A percentile compares a stretch with the other conserved stretches of the same genome.
Evolutionary conservation across 2,329 filamentous ascomycete species (phyloP).

Genomic region (Fonsecaea nubica): DNA sequence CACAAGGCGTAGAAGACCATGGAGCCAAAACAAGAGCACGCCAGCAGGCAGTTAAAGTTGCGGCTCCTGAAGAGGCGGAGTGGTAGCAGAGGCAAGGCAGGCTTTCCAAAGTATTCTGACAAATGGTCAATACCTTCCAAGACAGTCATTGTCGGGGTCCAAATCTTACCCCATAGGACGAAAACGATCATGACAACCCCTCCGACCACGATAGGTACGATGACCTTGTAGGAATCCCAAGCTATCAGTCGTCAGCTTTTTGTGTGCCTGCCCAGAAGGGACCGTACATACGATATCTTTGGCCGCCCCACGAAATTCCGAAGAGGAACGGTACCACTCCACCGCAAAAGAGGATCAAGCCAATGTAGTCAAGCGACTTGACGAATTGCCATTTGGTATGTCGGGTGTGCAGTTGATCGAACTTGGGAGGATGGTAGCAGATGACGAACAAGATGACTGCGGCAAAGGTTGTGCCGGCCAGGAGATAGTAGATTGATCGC

Average conservation of each 20-base stretch:
- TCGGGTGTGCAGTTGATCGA: slow-evolving; percentile 12
- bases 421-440: slow-evolving; percentile 16
- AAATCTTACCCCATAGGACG: slow-evolving; percentile 8
- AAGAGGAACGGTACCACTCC: slow-evolving; percentile 18
- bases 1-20: slow-evolving; percentile 2
- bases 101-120: slow-evolving; percentile 4
- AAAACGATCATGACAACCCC: slow-evolving; percentile 6
- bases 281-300: slow-evolving; percentile 22
- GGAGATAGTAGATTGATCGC: slow-evolving; percentile 18
- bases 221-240: slow-evolving; percentile 2
- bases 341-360: slow-evolving; percentile 19
- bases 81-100: not conserved
- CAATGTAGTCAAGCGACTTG: slow-evolving; percentile 11
- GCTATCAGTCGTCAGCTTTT: slow-evolving; percentile 1
- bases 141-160: not conserved
- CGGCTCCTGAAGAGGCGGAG: slow-evolving; percentile 3
- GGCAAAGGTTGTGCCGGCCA: slow-evolving; percentile 12
- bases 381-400: slow-evolving; percentile 16
- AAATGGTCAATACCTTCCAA: not conserved
- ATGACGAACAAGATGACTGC: slow-evolving; percentile 13
- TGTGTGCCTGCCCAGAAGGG: not conserved
- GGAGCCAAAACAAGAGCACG: slow-evolving; percentile 7
- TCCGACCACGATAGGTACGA: slow-evolving; percentile 13
- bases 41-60: slow-evolving; percentile 4
- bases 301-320: slow-evolving; percentile 19